phyloP scores from a whole-genome alignment of 2,329 filamentous ascomycete species.

The Diaporthe vaccinii region DNA sequence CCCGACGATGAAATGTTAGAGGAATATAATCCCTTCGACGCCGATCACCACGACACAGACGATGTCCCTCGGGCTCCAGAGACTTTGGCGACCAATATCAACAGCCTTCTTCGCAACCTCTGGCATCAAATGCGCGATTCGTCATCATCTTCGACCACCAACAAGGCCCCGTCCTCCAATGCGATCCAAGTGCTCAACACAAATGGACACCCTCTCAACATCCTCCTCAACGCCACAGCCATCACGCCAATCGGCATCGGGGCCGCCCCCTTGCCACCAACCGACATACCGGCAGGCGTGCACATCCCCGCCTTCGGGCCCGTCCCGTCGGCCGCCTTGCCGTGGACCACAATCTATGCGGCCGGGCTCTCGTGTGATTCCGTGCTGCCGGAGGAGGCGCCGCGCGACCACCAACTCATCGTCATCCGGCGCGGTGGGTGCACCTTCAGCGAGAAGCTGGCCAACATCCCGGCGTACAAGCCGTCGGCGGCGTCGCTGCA shows the following conservation, averaged over 20 bases:
- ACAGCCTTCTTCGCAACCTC: constrained; percentile 37
- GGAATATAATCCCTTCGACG: constrained; percentile 3
- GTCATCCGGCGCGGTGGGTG: constrained; percentile 87
- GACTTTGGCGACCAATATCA: constrained; percentile 37
- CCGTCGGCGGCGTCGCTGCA: constrained; percentile 75
- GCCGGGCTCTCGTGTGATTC: constrained; percentile 76
- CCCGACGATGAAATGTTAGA: constrained; percentile 26
- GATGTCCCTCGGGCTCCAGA: constrained; percentile 11
- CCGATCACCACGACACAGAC: constrained; percentile 6
- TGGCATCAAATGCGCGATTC: constrained; percentile 50
- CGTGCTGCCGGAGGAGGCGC: constrained; percentile 64
- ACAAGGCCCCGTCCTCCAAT: constrained; percentile 28
- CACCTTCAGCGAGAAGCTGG: constrained; percentile 85
- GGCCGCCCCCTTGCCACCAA: constrained; percentile 64
- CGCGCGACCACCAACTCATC: constrained; percentile 79
- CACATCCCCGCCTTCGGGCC: constrained; percentile 50
- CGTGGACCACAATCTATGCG: constrained; percentile 80
- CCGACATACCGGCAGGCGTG: constrained; percentile 54
- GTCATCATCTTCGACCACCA: constrained; percentile 43
- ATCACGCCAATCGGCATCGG: constrained; percentile 54
- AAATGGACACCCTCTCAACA: constrained; percentile 46
- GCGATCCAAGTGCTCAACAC: constrained; percentile 25
- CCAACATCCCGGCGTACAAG: constrained; percentile 84
- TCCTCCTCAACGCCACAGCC: constrained; percentile 53
- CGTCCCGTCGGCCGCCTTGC: constrained; percentile 61